Percentiles rank a stretch among this genome's conserved stretches.
Evolutionary conservation across 2,329 filamentous ascomycete genomes (phyloP).

Genomic region (Colletotrichum eremochloae): DNA sequence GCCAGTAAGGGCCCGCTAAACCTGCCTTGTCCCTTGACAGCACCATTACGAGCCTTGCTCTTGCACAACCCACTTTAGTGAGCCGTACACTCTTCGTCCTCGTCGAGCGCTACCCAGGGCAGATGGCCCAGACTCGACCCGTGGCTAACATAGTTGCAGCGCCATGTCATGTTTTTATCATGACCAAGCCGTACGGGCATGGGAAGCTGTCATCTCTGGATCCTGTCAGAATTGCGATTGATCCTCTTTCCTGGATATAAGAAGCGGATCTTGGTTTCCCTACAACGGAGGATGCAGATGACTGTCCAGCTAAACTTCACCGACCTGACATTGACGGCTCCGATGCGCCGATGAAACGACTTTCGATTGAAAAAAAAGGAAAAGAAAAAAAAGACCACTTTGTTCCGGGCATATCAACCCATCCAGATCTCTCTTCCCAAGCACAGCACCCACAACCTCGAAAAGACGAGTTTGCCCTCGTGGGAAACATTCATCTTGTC

Average conservation of each 20-base stretch:
- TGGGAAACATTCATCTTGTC: neutral
- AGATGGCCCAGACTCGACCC: constrained; percentile 34
- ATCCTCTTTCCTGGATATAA: constrained; percentile 27
- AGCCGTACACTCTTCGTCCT: constrained; percentile 23
- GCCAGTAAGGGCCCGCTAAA: constrained; percentile 27
- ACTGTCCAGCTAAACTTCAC: constrained; percentile 5
- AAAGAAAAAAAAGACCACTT: constrained; percentile 11
- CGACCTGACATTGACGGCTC: constrained; percentile 34
- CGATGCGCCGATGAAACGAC: constrained; percentile 24
- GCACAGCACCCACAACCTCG: constrained; percentile 1
- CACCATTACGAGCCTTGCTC: constrained; percentile 36
- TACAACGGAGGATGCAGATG: constrained; percentile 27
- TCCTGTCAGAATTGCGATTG: constrained; percentile 25
- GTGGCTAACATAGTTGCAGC: constrained; percentile 23
- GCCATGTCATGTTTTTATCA: constrained; percentile 37
- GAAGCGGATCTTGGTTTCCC: constrained; percentile 15
- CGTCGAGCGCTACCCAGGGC: constrained; percentile 24
- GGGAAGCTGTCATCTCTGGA: constrained; percentile 24
- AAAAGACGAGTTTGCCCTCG: neutral
- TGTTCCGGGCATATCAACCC: constrained; percentile 5
- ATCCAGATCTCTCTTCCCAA: constrained; percentile 2
- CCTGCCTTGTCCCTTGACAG: constrained; percentile 37
- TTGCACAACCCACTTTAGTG: constrained; percentile 26
- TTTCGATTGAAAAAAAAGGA: neutral
- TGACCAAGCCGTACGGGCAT: constrained; percentile 17